Conservation (phyloP, 495 filamentous ascomycete genomes). For the Penicillium robsamsonii region DNA sequence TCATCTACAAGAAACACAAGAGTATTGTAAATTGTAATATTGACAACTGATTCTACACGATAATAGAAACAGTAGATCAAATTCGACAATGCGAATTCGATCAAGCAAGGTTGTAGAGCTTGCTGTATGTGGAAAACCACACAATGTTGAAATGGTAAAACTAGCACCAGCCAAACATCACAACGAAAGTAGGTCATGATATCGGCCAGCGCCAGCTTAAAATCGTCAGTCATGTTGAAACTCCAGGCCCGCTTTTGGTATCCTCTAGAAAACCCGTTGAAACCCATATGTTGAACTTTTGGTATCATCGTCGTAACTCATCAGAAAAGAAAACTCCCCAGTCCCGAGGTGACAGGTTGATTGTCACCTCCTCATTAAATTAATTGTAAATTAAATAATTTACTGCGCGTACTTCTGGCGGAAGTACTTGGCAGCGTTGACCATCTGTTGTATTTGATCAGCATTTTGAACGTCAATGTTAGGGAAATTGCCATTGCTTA, state of each 20-base stretch:
- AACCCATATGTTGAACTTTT: slow-evolving; percentile 54
- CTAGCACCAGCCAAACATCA: slow-evolving; percentile 39
- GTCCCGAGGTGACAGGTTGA: slow-evolving; percentile 45
- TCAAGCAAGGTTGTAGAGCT: slow-evolving; percentile 20
- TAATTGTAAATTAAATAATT: slow-evolving; percentile 25
- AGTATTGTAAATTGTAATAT: slow-evolving; percentile 16
- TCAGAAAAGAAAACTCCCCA: slow-evolving; percentile 38
- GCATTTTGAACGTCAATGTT: background rate
- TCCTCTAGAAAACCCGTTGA: slow-evolving; percentile 45
- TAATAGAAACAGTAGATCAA: slow-evolving; percentile 25
- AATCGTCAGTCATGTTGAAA: slow-evolving; percentile 60
- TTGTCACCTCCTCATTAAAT: slow-evolving; percentile 39
- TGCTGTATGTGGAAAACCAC: slow-evolving; percentile 20
- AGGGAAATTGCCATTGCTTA: background rate
- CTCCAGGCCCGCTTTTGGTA: slow-evolving; percentile 49
- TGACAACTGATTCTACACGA: slow-evolving; percentile 31
- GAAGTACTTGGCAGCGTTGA: slow-evolving; percentile 94
- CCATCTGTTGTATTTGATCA: slow-evolving; percentile 58
- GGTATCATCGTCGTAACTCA: slow-evolving; percentile 53
- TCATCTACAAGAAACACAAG: background rate
- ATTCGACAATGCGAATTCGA: slow-evolving; percentile 17
- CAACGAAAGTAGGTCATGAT: background rate
- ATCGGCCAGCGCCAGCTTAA: slow-evolving; percentile 47
- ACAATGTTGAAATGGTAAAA: slow-evolving; percentile 34
- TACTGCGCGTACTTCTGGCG: slow-evolving; percentile 77